Base-by-base conservation (phyloP, 177 flowering plant genomes). In the Vitis hybrid region DNA sequence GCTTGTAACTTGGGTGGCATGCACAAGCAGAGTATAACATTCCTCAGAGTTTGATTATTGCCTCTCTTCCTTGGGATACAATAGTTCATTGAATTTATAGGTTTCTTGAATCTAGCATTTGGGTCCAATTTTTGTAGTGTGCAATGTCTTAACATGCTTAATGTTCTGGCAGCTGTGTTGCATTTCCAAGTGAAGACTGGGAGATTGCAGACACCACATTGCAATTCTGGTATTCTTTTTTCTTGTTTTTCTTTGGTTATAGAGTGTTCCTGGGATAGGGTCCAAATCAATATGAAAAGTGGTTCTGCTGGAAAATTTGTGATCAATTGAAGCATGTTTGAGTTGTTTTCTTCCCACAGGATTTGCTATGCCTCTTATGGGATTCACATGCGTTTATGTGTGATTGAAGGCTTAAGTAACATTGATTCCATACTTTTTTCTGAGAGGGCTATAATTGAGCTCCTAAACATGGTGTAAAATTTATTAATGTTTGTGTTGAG, bases 131-230 rank as follows among this genome's bases (percentile, higher is more conserved):
- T 32, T 4, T 57, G 11, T 21, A 4, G 46, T 56, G 46, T 64
- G 2, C 8, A 27, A 59, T 27, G 14, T n/a, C 58, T 63, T 80
- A 52, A 71, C 67, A 41, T 72, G 32, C 60, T 63, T 2, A 15
- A 46, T 48, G 12, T 71, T 7, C 9, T 81, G 59, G 78, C 87
- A 93, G 99, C 68, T 95, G 98, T 83, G 92, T 95, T 30, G 84
- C 93, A 63, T 91, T 87, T 91, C 93, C 96, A 75, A 83, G 97
- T 82, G 91, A 86, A 75, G 98, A 88, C 61, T 95, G 99, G 99
- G 98, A 91, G 74, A 90, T 95, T 72, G 92, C 99, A 27, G 97
- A 93, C 78, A 93, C 96, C 63, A 95, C 98, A 53, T 80, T 95
- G 81, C 99, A 84, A 73, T 95, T 95, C 76, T 95, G 99, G 99